phyloP scores from a whole-genome alignment of 768 basidiomycete genomes.

The Pisolithus orientalis region DNA sequence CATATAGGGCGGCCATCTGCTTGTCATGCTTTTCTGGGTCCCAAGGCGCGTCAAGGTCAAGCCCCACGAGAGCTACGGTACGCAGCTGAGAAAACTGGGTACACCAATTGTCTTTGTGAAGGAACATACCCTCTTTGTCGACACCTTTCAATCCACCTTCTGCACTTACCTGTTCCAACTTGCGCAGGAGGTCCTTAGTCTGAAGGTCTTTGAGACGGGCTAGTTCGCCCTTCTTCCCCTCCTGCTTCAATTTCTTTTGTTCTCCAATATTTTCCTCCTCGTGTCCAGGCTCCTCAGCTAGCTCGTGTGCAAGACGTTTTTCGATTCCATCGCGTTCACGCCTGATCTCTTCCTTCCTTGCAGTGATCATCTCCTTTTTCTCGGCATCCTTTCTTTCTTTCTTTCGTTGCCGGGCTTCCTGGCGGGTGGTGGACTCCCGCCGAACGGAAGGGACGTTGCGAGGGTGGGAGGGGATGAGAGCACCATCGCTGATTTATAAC shows the following conservation, averaged over 20 bases:
- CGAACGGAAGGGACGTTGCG: conserved; percentile 65
- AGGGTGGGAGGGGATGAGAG: conserved; percentile 66
- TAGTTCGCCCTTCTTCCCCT: conserved; percentile 60
- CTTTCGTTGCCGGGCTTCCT: conserved; percentile 74
- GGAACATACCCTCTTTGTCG: conserved; percentile 16
- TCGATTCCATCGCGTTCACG: conserved; percentile 51
- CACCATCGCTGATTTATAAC: conserved; percentile 34
- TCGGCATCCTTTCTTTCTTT: conserved; percentile 64
- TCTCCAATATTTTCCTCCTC: conserved; percentile 42
- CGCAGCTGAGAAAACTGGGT: neutral
- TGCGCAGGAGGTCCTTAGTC: conserved; percentile 71
- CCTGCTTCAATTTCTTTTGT: conserved; percentile 19
- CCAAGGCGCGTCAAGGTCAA: conserved; percentile 92
- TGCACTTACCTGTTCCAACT: conserved; percentile 63
- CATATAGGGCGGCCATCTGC: conserved; percentile 76
- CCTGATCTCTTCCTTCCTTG: conserved; percentile 69
- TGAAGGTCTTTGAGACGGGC: conserved; percentile 78
- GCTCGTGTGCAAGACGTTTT: neutral
- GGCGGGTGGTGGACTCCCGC: conserved; percentile 70
- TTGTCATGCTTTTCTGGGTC: conserved; percentile 79
- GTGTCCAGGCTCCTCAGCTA: conserved; percentile 62
- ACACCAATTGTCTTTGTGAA: neutral
- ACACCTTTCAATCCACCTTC: conserved; percentile 54
- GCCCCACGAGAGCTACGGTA: conserved; percentile 48
- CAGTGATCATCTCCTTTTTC: conserved; percentile 69